These are phyloP conservation scores for Pyrenochaeta sp. DNA, from an alignment of 2,329 filamentous ascomycete species.

Conservation along the genomic window DNA sequence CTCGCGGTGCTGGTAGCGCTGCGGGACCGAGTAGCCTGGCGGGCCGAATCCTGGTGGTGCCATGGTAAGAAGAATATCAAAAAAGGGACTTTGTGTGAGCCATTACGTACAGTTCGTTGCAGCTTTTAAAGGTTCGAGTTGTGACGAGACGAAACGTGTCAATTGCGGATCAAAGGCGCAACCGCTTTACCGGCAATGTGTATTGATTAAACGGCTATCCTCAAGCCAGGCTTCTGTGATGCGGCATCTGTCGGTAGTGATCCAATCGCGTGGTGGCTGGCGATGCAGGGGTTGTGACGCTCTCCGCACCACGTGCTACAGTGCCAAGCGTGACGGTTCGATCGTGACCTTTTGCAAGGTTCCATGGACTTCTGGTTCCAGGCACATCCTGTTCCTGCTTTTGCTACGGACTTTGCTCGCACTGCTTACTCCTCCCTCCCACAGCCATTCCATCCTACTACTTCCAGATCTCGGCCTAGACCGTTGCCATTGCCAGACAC, in stretches of 20 bases:
- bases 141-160: constrained; percentile 36
- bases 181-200: constrained; percentile 29
- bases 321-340: constrained; percentile 14
- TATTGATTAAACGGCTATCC: constrained; percentile 32
- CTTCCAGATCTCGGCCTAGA: constrained; percentile 5
- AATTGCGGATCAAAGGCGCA: constrained; percentile 33
- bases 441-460: not conserved
- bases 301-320: constrained; percentile 20
- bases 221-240: constrained; percentile 7
- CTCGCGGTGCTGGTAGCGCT: constrained; percentile 32
- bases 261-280: constrained; percentile 20
- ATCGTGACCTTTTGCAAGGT: constrained; percentile 21
- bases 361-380: constrained; percentile 12
- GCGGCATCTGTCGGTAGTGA: constrained; percentile 18
- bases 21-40: constrained; percentile 36
- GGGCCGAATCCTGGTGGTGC: constrained; percentile 38
- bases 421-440: constrained; percentile 1
- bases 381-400: constrained; percentile 5
- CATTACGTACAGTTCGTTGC: constrained; percentile 15
- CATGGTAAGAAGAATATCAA: constrained; percentile 26
- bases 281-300: constrained; percentile 13
- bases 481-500: constrained; percentile 6
- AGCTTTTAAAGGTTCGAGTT: constrained; percentile 9
- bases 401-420: not conserved
- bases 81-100: constrained; percentile 8